These are phyloP conservation scores for Falciphora oryzae DNA, from an alignment of 2,329 filamentous ascomycete genomes.

Conservation along the genomic window DNA sequence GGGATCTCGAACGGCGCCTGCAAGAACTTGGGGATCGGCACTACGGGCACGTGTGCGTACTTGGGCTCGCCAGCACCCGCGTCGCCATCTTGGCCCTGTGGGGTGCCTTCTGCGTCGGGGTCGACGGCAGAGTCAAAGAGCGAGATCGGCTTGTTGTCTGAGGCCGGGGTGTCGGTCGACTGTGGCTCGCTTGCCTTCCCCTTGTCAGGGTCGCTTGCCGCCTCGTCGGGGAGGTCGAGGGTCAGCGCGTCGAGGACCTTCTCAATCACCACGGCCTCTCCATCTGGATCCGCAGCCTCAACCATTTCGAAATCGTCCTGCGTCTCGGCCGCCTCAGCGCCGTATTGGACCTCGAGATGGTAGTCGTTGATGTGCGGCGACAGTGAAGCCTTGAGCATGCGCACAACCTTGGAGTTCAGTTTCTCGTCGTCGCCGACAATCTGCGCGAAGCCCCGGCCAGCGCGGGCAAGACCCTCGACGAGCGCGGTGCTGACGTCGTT, in stretches of 20 bases:
- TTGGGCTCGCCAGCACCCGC: constrained; percentile 24
- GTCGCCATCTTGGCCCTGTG: constrained; percentile 7
- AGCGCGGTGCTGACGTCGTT: constrained; percentile 42
- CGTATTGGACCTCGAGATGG: constrained; percentile 57
- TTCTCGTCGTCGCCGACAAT: constrained; percentile 57
- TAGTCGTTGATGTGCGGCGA: constrained; percentile 62
- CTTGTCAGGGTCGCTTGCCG: constrained; percentile 12
- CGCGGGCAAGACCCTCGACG: constrained; percentile 48
- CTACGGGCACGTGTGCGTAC: constrained; percentile 44
- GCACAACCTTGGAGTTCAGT: constrained; percentile 62
- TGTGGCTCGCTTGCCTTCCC: constrained; percentile 11
- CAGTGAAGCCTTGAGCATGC: constrained; percentile 68
- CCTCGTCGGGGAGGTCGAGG: constrained; percentile 25
- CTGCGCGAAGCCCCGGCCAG: constrained; percentile 55
- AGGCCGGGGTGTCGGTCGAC: constrained; percentile 12
- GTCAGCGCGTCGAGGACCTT: constrained; percentile 44
- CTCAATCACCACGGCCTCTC: constrained; percentile 40
- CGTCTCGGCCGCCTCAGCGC: constrained; percentile 12
- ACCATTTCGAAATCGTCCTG: background rate
- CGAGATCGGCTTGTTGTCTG: constrained; percentile 41
- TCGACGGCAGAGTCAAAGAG: constrained; percentile 50
- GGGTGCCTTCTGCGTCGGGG: constrained; percentile 31
- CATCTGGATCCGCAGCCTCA: constrained; percentile 50
- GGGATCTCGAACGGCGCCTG: constrained; percentile 61
- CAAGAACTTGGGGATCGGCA: constrained; percentile 50